Base-by-base conservation (phyloP, 2,329 filamentous ascomycete genomes). In the Phoma sp. region DNA sequence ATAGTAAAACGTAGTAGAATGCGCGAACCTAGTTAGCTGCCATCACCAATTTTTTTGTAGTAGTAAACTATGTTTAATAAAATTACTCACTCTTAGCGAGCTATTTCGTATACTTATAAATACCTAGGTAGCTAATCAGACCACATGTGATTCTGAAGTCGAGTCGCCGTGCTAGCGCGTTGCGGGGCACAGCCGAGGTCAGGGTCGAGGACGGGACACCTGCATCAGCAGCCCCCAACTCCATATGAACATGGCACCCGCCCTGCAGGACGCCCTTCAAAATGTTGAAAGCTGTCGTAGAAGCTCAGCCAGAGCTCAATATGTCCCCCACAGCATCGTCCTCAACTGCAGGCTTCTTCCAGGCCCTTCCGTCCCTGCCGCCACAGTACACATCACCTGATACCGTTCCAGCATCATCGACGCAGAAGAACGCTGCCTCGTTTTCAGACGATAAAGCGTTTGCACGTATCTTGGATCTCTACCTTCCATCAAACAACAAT, bases 321-420 rank as follows among this genome's bases (percentile, higher is more conserved):
- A 66, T 62, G 60, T 37, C 52, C 21, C 45, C 50, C 7, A 23
- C 20, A 7, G 46, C 66, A 10, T 68, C 68, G 2, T 71, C 68
- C 2, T 69, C 68, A 3, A 70, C 69, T 2, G 20, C 57, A 1
- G 69, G 70, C 29, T 72, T 74, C 61, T 72, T 73, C 47, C 71
- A 73, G 53, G 53, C 56, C 2, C 54, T 67, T 1, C 68, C 69
- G 3, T 37, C 51, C 1, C 42, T 71, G 15, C 65, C 65, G 26
- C 68, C 67, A 2, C 66, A 68, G 34, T 72, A 60, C 36, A 69
- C 67, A 5, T 53, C 42, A 11, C 37, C 53, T 1, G 46, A 48
- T 12, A 30, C 25, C 9, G 11, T 36, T 7, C 21, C 54, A 20
- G 11, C 30, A 11, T 36, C 32, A 2, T 34, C 14, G 3, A 32